Evolutionary conservation across 495 filamentous ascomycete genomes (phyloP).

Genomic region (Aspergillus olivimuriae): DNA sequence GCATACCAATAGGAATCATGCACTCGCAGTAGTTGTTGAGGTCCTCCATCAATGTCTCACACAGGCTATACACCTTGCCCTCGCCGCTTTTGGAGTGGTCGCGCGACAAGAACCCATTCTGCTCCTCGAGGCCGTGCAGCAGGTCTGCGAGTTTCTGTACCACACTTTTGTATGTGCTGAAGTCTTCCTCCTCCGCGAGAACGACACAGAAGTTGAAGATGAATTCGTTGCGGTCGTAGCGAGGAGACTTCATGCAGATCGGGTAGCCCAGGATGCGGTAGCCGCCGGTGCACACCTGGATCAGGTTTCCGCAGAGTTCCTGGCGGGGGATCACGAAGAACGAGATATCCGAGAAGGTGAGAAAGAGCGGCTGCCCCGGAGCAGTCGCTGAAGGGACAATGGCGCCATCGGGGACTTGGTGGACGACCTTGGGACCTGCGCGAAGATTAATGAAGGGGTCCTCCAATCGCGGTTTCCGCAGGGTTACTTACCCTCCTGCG

Average conservation of each 20-base stretch:
- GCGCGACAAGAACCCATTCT: slow-evolving; percentile 62
- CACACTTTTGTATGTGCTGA: slow-evolving; percentile 68
- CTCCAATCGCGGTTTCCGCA: background rate
- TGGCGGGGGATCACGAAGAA: slow-evolving; percentile 90
- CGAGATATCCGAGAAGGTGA: slow-evolving; percentile 76
- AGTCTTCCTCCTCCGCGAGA: slow-evolving; percentile 62
- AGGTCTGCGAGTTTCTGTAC: slow-evolving; percentile 77
- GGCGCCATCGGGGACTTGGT: slow-evolving; percentile 55
- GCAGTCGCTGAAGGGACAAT: slow-evolving; percentile 56
- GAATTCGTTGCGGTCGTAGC: slow-evolving; percentile 88
- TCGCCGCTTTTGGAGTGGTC: slow-evolving; percentile 41
- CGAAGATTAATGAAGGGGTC: slow-evolving; percentile 6
- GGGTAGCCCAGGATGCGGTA: slow-evolving; percentile 84
- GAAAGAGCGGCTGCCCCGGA: slow-evolving; percentile 54
- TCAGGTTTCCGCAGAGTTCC: slow-evolving; percentile 75
- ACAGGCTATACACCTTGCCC: slow-evolving; percentile 69
- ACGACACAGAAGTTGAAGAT: slow-evolving; percentile 97
- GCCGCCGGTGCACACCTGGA: slow-evolving; percentile 70
- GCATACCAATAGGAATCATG: slow-evolving; percentile 86
- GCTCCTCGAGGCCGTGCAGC: slow-evolving; percentile 83
- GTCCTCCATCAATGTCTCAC: slow-evolving; percentile 90
- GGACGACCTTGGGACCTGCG: slow-evolving; percentile 65
- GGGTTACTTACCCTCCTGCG: slow-evolving; percentile 62
- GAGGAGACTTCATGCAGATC: slow-evolving; percentile 69
- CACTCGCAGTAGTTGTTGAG: slow-evolving; percentile 96